Evolutionary conservation across 1,284 basidiomycete genomes (phyloP).

Genomic region (Ganoderma multipileum): DNA sequence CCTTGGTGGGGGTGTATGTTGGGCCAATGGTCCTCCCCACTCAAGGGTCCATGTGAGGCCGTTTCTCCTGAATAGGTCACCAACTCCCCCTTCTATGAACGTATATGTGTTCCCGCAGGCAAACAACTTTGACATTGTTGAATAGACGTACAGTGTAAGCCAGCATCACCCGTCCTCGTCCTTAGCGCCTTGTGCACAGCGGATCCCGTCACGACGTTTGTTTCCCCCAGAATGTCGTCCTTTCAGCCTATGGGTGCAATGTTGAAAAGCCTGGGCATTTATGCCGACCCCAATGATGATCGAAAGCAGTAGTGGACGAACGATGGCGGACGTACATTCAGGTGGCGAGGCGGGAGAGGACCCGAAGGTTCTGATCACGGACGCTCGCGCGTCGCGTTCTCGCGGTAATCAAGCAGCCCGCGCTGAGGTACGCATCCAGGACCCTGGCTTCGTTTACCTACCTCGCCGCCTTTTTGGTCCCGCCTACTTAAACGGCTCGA

Average conservation of each 20-base stretch:
- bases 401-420: not conserved
- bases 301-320: not conserved
- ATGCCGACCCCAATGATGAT: not conserved
- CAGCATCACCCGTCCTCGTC: not conserved
- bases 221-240: not conserved
- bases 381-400: not conserved
- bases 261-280: not conserved
- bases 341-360: not conserved
- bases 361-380: not conserved
- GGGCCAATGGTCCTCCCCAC: not conserved
- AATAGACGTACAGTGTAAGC: not conserved
- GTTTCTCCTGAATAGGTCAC: no score
- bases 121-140: not conserved
- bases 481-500: not conserved
- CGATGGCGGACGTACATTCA: not conserved
- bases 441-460: constrained; percentile 2
- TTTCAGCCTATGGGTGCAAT: not conserved
- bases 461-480: not conserved
- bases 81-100: no score
- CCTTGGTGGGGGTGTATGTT: not conserved
- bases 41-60: not conserved
- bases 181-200: not conserved
- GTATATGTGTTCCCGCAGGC: no score
- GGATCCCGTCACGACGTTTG: not conserved
- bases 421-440: not conserved